Base-by-base conservation (phyloP, 2,329 filamentous ascomycete genomes). In the Chaetothyriales sp. region DNA sequence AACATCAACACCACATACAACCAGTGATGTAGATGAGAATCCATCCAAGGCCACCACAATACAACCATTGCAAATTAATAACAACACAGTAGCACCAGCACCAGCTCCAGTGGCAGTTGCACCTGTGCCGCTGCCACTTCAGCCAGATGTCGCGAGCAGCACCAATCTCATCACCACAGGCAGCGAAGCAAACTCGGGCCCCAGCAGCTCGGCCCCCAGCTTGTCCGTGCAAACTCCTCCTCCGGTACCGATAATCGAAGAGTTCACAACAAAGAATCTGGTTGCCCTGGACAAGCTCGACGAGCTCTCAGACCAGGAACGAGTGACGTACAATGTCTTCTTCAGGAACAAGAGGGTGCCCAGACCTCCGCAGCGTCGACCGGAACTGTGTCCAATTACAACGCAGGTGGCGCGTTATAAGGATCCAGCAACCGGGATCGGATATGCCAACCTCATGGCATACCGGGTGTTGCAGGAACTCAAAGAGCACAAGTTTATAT, bases 351-450 rank as follows among this genome's bases (percentile, higher is more conserved):
- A 71, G 59, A 75, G 67, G 59, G 66, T 63, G 18, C 61, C 63
- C 18, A 72, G 72, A 59, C 65, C 68, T 56, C 69, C 66, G 58
- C 77, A 70, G 73, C 70, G 58, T 68, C 56, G 44, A 50, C 66
- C 65, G 54, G 70, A 75, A 44, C 71, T 82, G 28, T 98, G 92
- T 65, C 83, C 81, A 47, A 89, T 96, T 63, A 95, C 87, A 1
- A 84, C 83, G 61, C 78, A 82, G 49, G 79, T 82, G 3, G 92
- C 90, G 10, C 80, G 80, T 50, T 96, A 93, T 66, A 78, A 81
- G 20, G 92, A 98, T 65, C 86, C 88, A 0, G 77, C 78, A 58
- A 96, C 90, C 0, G 85, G 86, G 0, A 74, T 96, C 15, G 79
- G 82, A 0, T 98, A 90, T 67, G 77, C 79, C 56, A 90, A 90